A percentile compares a stretch with the other conserved stretches of the same genome.
These are phyloP conservation scores for Aspergillus cavernicola DNA, from an alignment of 495 filamentous ascomycete species.

Conservation along the genomic window DNA sequence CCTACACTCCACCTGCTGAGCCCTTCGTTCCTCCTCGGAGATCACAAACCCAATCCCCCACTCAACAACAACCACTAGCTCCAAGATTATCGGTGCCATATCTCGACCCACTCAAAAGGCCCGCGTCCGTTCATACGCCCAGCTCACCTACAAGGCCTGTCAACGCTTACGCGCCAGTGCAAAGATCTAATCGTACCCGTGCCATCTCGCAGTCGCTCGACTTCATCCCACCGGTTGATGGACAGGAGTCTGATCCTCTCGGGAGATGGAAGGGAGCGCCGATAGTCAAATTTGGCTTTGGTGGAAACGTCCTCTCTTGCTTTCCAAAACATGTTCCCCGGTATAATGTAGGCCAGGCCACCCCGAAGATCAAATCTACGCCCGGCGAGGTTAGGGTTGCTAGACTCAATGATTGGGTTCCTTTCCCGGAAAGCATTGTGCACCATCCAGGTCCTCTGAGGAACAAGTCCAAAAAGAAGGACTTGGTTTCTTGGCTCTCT, in stretches of 20 bases:
- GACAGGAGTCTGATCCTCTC: constrained; percentile 72
- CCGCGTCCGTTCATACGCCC: constrained; percentile 63
- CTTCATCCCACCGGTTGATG: constrained; percentile 69
- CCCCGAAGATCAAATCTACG: constrained; percentile 76
- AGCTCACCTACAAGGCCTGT: constrained; percentile 44
- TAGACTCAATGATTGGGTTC: constrained; percentile 64
- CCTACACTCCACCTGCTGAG: constrained; percentile 23
- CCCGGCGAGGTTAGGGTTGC: constrained; percentile 80
- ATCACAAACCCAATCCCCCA: constrained; percentile 85
- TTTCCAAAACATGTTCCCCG: constrained; percentile 88
- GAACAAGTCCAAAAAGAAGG: constrained; percentile 92
- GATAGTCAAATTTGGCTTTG: constrained; percentile 83
- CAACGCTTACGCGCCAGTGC: constrained; percentile 34
- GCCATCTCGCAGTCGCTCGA: constrained; percentile 44
- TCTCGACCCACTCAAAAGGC: constrained; percentile 56
- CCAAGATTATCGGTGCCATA: constrained; percentile 45
- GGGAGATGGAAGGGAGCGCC: constrained; percentile 88
- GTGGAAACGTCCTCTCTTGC: constrained; percentile 74
- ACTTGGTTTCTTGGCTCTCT: constrained; percentile 76
- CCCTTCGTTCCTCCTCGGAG: constrained; percentile 58
- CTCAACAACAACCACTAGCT: constrained; percentile 49
- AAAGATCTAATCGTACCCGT: constrained; percentile 25
- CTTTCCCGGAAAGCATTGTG: constrained; percentile 63
- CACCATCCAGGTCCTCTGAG: constrained; percentile 89
- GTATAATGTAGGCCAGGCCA: constrained; percentile 67